A percentile compares a stretch with the other conserved stretches of the same genome.
These are phyloP conservation scores for Fusarium sp. DNA, from an alignment of 2,329 filamentous ascomycete genomes.

Conservation along the genomic window DNA sequence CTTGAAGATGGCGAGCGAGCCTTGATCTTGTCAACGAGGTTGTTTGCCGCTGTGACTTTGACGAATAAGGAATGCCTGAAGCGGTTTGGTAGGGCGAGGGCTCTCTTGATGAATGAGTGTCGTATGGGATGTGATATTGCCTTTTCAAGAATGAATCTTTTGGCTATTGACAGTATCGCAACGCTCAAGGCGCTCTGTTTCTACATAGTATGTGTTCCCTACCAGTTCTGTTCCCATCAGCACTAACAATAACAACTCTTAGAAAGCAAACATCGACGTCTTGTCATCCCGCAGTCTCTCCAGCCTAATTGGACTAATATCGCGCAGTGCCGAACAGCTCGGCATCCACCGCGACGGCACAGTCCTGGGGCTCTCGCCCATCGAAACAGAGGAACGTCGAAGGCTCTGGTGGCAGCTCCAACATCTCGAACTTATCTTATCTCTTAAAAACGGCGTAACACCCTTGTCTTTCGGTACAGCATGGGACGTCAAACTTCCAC, in stretches of 20 bases:
- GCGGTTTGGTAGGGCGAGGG: neutral
- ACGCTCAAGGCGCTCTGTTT: slow-evolving; percentile 16
- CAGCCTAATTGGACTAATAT: slow-evolving; percentile 6
- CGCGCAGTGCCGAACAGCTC: slow-evolving; percentile 18
- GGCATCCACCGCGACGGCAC: slow-evolving; percentile 26
- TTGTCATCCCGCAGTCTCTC: slow-evolving; percentile 6
- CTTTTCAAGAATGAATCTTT: slow-evolving; percentile 6
- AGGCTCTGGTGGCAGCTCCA: slow-evolving; percentile 28
- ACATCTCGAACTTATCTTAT: slow-evolving; percentile 12
- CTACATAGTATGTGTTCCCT: neutral
- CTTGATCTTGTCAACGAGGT: slow-evolving; percentile 4
- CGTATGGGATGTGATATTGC: slow-evolving; percentile 13
- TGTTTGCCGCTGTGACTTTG: slow-evolving; percentile 14
- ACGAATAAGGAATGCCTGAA: neutral
- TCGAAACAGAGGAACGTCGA: slow-evolving; percentile 26
- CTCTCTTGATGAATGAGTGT: neutral
- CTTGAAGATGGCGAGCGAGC: slow-evolving; percentile 3
- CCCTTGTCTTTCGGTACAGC: slow-evolving; percentile 8
- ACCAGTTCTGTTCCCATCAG: fast-evolving
- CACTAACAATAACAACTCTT: fast-evolving
- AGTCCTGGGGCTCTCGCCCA: neutral
- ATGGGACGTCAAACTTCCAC: slow-evolving; percentile 24
- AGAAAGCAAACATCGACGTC: slow-evolving; percentile 21
- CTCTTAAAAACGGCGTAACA: slow-evolving; percentile 1
- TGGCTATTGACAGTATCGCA: slow-evolving; percentile 3